Evolutionary conservation across 441 rosid species (phyloP), one percentile per base, ranked within the genome.

Genomic region (Metrosideros polymorpha): DNA sequence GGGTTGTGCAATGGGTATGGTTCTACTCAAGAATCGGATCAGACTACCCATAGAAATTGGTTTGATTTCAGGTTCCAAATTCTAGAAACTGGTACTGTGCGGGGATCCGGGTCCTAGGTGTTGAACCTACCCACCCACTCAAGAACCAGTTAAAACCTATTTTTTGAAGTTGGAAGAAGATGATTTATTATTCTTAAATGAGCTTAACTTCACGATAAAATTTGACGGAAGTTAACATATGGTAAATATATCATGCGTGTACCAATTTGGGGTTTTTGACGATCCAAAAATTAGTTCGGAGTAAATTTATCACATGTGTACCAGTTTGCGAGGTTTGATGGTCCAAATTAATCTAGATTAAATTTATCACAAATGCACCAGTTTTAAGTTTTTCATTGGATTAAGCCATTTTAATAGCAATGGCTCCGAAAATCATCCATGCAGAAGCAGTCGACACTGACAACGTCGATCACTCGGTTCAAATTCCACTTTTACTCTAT

Each of bases 1-100:
- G n/a, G n/a, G n/a, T n/a, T n/a, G n/a, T n/a, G n/a, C n/a, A n/a
- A n/a, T n/a, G n/a, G n/a, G n/a, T n/a, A n/a, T 25, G 5, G 13
- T 55, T 55, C n/a, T 5, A 55, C 25, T 0, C 0, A 2, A 25
- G 25, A 55, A 25, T 55, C 10, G 59, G 59, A 55, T 0, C 1
- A 14, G 2, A 55, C 27, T 4, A 6, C 29, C 59, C 59, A 25
- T 25, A 55, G 25, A 55, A 25, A 55, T 6, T 24, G 25, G 29
- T 55, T 0, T 1, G 3, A 13, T 4, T 55, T 13, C 1, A 0
- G 1, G 0, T 25, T 55, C 59, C 59, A 24, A 55, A 55, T 0
- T 9, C 25, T 55, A 10, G 59, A n/a, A 55, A 24, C 25, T 25
- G 59, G 29, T 55, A 55, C 25, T 25, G 6, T 55, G 29, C 0